Evolutionary conservation across 805 yeast species (phyloP).

Genomic region (Kregervanrija pseudodelftensis): DNA sequence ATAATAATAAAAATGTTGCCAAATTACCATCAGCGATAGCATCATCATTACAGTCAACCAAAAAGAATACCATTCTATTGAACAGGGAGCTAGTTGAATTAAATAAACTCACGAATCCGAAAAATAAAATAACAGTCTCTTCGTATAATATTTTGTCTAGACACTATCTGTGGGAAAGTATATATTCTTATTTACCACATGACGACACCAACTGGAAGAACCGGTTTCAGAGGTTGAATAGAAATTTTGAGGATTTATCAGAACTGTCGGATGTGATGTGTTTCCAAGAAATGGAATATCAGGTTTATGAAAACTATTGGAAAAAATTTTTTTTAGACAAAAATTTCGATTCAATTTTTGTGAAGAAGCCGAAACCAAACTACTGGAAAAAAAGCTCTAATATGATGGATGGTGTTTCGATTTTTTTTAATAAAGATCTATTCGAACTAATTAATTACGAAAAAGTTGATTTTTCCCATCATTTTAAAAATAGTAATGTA

Average conservation of each 20-base stretch:
- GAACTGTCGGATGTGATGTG: constrained; percentile 49
- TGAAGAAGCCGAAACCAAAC: constrained; percentile 42
- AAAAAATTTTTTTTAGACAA: constrained; percentile 11
- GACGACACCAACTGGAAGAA: constrained; percentile 42
- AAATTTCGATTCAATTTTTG: constrained; percentile 41
- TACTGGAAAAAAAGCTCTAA: constrained; percentile 44
- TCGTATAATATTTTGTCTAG: constrained; percentile 29
- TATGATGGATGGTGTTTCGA: constrained; percentile 54
- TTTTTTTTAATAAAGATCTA: constrained; percentile 42
- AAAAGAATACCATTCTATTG: constrained; percentile 14
- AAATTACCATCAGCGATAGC: no score
- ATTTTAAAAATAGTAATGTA: constrained; percentile 17
- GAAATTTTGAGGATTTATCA: constrained; percentile 29
- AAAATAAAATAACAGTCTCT: constrained; percentile 22
- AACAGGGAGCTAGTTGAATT: constrained; percentile 16
- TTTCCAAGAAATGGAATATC: constrained; percentile 30
- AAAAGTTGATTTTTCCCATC: constrained; percentile 27
- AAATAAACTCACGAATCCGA: constrained; percentile 1
- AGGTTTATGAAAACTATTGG: constrained; percentile 23
- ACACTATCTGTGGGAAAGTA: constrained; percentile 54
- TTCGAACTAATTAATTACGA: constrained; percentile 34
- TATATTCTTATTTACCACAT: constrained; percentile 44
- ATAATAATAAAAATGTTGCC: no score
- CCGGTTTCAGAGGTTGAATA: constrained; percentile 37
- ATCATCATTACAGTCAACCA: no score